These are phyloP conservation scores for Aspergillus oerlinghausenensis DNA, from an alignment of 2,329 filamentous ascomycete genomes.

Conservation along the genomic window DNA sequence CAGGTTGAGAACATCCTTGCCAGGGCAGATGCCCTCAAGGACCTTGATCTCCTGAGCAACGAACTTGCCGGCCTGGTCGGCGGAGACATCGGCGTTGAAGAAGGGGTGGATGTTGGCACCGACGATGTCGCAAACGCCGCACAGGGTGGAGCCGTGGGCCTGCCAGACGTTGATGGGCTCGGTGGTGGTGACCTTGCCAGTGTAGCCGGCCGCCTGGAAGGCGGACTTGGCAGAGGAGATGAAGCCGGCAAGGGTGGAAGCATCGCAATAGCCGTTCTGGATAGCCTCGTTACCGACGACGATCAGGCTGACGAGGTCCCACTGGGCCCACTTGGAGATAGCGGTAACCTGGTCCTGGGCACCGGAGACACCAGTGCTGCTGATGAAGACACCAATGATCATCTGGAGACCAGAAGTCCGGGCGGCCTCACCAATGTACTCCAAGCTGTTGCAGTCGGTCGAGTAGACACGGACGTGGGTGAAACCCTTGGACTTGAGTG, in stretches of 20 bases:
- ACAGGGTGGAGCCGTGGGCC: constrained; percentile 57
- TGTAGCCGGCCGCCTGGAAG: constrained; percentile 64
- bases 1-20: constrained; percentile 71
- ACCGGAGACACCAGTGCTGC: constrained; percentile 54
- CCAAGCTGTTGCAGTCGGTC: constrained; percentile 80
- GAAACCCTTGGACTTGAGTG: constrained; percentile 65
- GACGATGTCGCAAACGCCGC: constrained; percentile 69
- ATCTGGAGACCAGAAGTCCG: constrained; percentile 65
- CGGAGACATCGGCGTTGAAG: constrained; percentile 71
- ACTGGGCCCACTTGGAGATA: constrained; percentile 69
- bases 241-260: constrained; percentile 63
- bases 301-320: constrained; percentile 71
- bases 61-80: constrained; percentile 69
- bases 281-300: constrained; percentile 90
- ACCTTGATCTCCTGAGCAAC: constrained; percentile 67
- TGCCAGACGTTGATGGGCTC: constrained; percentile 80
- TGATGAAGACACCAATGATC: constrained; percentile 85
- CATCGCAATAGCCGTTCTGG: constrained; percentile 65
- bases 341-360: constrained; percentile 69
- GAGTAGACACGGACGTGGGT: constrained; percentile 76
- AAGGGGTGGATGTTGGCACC: constrained; percentile 88
- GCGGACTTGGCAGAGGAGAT: constrained; percentile 62
- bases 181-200: constrained; percentile 72
- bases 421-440: constrained; percentile 68
- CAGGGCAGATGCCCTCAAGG: constrained; percentile 65